Evolutionary conservation across 225 moss, liverwort and hornwort species (phyloP).

Genomic region (Physcomitrium patens): DNA sequence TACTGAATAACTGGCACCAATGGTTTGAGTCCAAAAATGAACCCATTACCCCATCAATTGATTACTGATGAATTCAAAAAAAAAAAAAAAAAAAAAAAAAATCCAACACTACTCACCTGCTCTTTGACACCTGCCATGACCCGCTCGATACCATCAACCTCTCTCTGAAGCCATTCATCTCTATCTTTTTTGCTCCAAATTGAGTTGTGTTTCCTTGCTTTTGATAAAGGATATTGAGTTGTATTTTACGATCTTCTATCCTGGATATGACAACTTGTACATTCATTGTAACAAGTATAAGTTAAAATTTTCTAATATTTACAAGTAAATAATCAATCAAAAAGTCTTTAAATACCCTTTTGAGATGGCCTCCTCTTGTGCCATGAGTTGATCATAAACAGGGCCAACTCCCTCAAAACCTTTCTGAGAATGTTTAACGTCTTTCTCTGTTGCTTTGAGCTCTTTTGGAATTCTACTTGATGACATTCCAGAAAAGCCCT

Average conservation of each 20-base stretch:
- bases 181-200: slow-evolving; percentile 77
- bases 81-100: no score
- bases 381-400: slow-evolving; percentile 67
- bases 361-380: slow-evolving; percentile 72
- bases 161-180: slow-evolving; percentile 83
- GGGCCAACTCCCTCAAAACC: slow-evolving; percentile 75
- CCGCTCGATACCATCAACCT: slow-evolving; percentile 75
- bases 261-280: slow-evolving; percentile 44
- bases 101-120: slow-evolving; percentile 64
- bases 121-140: slow-evolving; percentile 69
- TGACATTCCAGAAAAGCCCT: slow-evolving; percentile 22
- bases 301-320: no score
- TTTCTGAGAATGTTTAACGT: slow-evolving; percentile 65
- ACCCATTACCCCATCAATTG: no score
- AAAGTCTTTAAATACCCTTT: slow-evolving; percentile 51
- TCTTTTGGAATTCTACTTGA: slow-evolving; percentile 82
- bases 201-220: slow-evolving; percentile 94
- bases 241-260: slow-evolving; percentile 86
- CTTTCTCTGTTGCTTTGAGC: slow-evolving; percentile 79
- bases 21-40: no score
- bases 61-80: background rate
- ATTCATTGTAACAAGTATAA: background rate
- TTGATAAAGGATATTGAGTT: slow-evolving; percentile 89
- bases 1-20: background rate
- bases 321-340: no score